These are phyloP conservation scores for Barnettozyma californica DNA, from an alignment of 805 yeast species.

Conservation along the genomic window DNA sequence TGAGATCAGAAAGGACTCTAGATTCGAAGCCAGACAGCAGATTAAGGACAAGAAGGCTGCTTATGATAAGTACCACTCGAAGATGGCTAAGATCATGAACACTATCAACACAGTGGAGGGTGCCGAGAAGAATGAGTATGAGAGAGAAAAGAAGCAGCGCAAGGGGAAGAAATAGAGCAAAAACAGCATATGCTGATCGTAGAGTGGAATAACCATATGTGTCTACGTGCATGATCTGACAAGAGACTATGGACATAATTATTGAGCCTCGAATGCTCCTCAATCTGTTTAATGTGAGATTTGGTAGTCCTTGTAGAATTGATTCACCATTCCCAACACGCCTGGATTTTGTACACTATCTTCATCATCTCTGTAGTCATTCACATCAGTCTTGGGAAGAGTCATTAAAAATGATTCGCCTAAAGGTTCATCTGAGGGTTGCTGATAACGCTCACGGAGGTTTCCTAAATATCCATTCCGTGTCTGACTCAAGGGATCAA, in stretches of 20 bases:
- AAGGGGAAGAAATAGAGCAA: constrained; percentile 35
- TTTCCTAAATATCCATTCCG: constrained; percentile 1
- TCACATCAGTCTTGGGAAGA: constrained; percentile 31
- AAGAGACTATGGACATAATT: no score
- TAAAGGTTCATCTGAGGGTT: constrained; percentile 15
- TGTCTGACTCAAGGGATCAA: constrained; percentile 2
- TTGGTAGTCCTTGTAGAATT: constrained; percentile 54
- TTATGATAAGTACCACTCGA: constrained; percentile 77
- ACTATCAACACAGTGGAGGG: constrained; percentile 92
- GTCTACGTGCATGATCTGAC: no score
- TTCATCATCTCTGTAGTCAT: constrained; percentile 26
- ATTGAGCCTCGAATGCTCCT: neutral
- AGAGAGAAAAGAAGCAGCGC: constrained; percentile 71
- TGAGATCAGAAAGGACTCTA: constrained; percentile 85
- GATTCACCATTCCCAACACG: constrained; percentile 75
- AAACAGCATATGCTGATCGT: neutral
- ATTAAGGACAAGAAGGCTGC: constrained; percentile 70
- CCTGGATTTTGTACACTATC: constrained; percentile 37
- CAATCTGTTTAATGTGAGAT: constrained; percentile 10
- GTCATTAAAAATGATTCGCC: constrained; percentile 41
- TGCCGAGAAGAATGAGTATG: constrained; percentile 88
- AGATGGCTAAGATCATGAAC: constrained; percentile 82
- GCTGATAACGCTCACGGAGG: neutral
- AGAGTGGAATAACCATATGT: neutral
- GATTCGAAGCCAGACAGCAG: constrained; percentile 81